These are phyloP conservation scores for Carex cristatella DNA, from an alignment of 176 grass and related monocot species.

Conservation along the genomic window DNA sequence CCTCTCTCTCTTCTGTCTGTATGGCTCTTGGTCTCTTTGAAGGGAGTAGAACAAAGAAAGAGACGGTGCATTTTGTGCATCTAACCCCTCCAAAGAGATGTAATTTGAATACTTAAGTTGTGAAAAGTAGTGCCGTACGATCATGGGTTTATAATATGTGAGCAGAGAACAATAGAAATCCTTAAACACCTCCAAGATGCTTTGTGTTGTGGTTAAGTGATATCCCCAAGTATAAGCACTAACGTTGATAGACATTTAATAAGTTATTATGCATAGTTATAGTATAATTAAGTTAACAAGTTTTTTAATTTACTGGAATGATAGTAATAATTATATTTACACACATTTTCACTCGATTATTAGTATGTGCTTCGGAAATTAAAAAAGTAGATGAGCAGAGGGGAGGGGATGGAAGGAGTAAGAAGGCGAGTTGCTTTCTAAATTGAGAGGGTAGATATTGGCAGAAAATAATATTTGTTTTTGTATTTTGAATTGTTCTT, in stretches of 20 bases:
- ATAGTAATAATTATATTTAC: no score
- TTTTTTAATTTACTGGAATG: no score
- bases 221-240: neutral
- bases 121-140: constrained; percentile 18
- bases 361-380: no score
- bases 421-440: no score
- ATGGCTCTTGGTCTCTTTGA: constrained; percentile 63
- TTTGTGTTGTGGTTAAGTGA: neutral
- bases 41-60: constrained; percentile 72
- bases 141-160: neutral
- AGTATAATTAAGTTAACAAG: no score
- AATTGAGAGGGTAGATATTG: no score
- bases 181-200: neutral
- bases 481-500: no score
- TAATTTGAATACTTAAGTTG: neutral
- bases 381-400: no score
- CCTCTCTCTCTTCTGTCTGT: neutral
- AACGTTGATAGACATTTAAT: neutral
- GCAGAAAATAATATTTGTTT: no score
- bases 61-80: constrained; percentile 8
- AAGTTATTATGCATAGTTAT: neutral
- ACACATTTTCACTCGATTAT: no score
- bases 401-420: no score
- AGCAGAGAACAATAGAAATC: neutral
- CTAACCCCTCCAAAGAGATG: neutral